Evolutionary conservation across 208 protist species (phyloP), one percentile per base, ranked within the genome.

Genomic region (Leishmania aethiopica): DNA sequence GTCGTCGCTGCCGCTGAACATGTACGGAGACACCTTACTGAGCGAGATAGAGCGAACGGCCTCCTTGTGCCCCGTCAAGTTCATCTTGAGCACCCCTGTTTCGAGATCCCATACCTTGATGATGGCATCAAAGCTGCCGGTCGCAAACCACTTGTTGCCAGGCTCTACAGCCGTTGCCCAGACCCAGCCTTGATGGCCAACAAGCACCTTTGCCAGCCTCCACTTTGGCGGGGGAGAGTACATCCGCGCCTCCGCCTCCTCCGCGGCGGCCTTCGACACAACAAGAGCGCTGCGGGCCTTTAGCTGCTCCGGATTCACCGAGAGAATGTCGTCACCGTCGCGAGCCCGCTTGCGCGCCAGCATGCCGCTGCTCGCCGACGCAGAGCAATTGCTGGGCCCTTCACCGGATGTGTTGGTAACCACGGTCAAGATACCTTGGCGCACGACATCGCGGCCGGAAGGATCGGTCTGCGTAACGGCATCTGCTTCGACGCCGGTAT

Each of bases 21-120:
- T 92, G 87, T 99, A 99, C 53, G 99, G 99, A 71, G 98, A 98
- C 32, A 94, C 80, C 10, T 83, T 77, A 66, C 96, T 99, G 10
- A 99, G 81, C 7, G 94, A 92, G 35, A 99, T 78, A 17, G 87
- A 85, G 49, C 97, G 95, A 51, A 98, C 93, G 42, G 87, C 88
- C 75, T 95, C 97, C 85, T 99, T 99, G 86, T 99, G 99, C 22
- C 99, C 99, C 8, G 99, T 99, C 10, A 99, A 91, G 62, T 99
- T 99, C 28, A 99, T 86, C 86, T 99, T 99, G n/a, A 99, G 92
- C 45, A 84, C 90, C 13, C 99, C 98, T 8, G 92, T 96, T 17
- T 99, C 97, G 11, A 99, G 84, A 85, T 99, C 99, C 99, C 99
- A 99, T 8, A 99, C 90, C 84, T 99, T 99, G 79, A 99, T 99